phyloP scores from a whole-genome alignment of 2,329 filamentous ascomycete species.

The Arthrobotrys sphaeroides region DNA sequence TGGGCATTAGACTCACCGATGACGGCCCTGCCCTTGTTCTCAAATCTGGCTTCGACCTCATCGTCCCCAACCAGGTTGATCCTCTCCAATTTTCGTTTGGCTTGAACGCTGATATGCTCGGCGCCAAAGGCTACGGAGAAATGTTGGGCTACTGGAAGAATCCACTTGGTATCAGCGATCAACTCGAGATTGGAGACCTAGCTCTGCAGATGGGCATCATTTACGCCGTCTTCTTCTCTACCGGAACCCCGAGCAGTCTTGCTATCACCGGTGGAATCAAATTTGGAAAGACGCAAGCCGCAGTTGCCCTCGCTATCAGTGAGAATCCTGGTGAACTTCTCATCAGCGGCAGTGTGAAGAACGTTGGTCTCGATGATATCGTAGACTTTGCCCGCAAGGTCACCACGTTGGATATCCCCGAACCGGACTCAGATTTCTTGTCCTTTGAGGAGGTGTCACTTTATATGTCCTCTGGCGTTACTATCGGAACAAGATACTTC shows the following conservation, averaged over 20 bases:
- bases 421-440: slow-evolving; percentile 14
- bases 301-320: not conserved
- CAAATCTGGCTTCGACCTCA: slow-evolving; percentile 21
- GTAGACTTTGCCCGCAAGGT: slow-evolving; percentile 17
- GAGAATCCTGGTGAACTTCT: slow-evolving; percentile 16
- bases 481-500: slow-evolving; percentile 17
- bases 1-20: slow-evolving; percentile 6
- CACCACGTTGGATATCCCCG: not conserved
- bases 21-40: not conserved
- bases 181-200: slow-evolving; percentile 14
- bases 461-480: slow-evolving; percentile 16
- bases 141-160: slow-evolving; percentile 26
- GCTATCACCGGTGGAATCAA: slow-evolving; percentile 11
- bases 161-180: slow-evolving; percentile 9
- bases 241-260: slow-evolving; percentile 11
- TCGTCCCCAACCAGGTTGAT: slow-evolving; percentile 5
- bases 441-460: slow-evolving; percentile 15
- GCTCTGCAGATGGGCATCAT: slow-evolving; percentile 20
- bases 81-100: slow-evolving; percentile 7
- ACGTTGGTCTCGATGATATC: slow-evolving; percentile 2
- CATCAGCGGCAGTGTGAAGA: not conserved
- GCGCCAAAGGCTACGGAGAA: slow-evolving; percentile 19
- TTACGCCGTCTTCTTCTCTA: slow-evolving; percentile 4
- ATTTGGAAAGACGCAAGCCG: slow-evolving; percentile 8
- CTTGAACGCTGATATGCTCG: slow-evolving; percentile 13